phyloP scores from a whole-genome alignment of 1,284 basidiomycete genomes.

The Ceratobasidium sp. region DNA sequence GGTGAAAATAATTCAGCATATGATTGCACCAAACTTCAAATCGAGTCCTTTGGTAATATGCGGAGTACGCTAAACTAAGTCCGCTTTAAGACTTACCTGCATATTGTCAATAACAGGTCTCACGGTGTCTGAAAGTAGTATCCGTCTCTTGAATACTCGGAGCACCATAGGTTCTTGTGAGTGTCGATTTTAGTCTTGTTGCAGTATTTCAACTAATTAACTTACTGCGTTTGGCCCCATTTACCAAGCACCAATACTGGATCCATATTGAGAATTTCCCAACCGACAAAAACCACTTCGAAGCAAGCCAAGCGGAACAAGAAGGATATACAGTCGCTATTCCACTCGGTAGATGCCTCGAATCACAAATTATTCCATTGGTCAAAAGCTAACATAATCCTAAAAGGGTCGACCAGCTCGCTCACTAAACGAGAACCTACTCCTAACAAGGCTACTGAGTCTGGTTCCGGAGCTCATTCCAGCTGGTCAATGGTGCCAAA shows the following conservation, averaged over 20 bases:
- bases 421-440: slow-evolving; percentile 22
- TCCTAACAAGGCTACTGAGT: slow-evolving; percentile 23
- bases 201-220: not conserved
- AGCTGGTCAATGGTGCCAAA: not conserved
- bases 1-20: no score
- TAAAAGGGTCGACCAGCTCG: slow-evolving; percentile 40
- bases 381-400: slow-evolving; percentile 22
- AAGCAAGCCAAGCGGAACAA: slow-evolving; percentile 13
- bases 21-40: no score
- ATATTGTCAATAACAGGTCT: no score
- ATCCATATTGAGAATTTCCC: slow-evolving; percentile 41
- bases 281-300: slow-evolving; percentile 24
- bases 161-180: slow-evolving; percentile 2
- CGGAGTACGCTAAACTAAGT: no score
- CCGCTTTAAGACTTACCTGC: no score
- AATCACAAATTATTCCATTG: not conserved
- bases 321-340: slow-evolving; percentile 13
- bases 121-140: no score
- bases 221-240: not conserved
- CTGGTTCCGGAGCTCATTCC: slow-evolving; percentile 8
- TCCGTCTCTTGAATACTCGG: no score
- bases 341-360: slow-evolving; percentile 8
- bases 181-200: not conserved
- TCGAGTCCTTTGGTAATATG: no score
- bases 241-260: slow-evolving; percentile 43